Base-by-base conservation (phyloP, 2,329 filamentous ascomycete genomes). In the Talaromyces atroroseus region DNA sequence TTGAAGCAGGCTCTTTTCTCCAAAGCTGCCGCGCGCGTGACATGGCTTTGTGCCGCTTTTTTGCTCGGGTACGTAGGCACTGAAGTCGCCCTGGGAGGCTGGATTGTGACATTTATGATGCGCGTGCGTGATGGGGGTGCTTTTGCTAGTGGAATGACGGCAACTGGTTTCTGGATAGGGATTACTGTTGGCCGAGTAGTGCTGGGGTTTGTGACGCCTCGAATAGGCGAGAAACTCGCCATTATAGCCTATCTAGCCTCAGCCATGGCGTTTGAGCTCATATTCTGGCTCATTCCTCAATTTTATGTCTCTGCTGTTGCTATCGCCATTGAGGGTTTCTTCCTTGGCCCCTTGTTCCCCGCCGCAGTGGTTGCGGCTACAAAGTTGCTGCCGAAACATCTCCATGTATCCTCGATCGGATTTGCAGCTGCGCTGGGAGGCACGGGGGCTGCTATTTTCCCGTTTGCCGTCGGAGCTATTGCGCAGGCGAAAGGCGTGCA, bases 41-140 rank as follows among this genome's bases (percentile, higher is more conserved):
- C 87, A 1, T 90, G 88, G 86, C 75, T 90, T 7, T 77, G 84
- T 49, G 80, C 89, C 2, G 59, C 87, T 1, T 95, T 95, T 68
- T 74, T 95, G 14, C 79, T 95, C 4, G 83, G 84, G 8, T 95
- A 95, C 65, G 86, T 92, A 0, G 90, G 90, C 3, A 80, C 83
- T 5, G 90, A 95, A 58, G 75, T 76, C 11, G 84, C 83, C 0
- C 75, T 91, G 2, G 86, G 87, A 20, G 89, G 89, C 16, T 94
- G 89, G 89, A 86, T 95, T 60, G 86, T 90, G 49, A 86, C 86
- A 0, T 95, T 95, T 68, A 95, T 95, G 89, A 83, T 92, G n/a
- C 77, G 82, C 20, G 85, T 91, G 23, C 82, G 91, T 14, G 71
- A 86, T 38, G 89, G 85, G 3, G 80, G 77, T 23, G 76, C 83